Evolutionary conservation across 1,284 basidiomycete genomes (phyloP), one percentile per base, ranked within the genome.

Genomic region (Ganoderma lingzhi): DNA sequence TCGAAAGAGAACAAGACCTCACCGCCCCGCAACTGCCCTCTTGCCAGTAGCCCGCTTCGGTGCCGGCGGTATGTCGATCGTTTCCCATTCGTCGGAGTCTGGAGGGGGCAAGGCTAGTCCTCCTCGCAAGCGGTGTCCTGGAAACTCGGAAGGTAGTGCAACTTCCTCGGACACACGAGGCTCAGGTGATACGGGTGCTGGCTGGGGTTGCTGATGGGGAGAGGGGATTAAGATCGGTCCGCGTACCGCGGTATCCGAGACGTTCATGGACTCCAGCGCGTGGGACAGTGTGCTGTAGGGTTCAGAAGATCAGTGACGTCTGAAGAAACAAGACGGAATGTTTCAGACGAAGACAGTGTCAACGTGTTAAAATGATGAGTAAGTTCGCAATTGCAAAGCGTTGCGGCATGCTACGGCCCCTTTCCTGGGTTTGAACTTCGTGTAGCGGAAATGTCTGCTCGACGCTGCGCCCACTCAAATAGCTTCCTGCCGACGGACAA

Each of bases 1-100:
- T 53, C 23, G 23, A 53, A 8, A 28, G 23, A 6, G 3, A 28
- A 14, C 12, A 53, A 23, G 28, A n/a, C 41, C n/a, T 61, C 39
- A 61, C 30, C 59, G 59, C 6, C 59, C 41, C 10, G 59, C 37
- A 6, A 61, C 59, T 41, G 37, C 59, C 59, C 59, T 61, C 41
- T 39, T 61, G 14, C 59, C 41, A 28, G 59, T 44, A 2, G 51
- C 19, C 6, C 6, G 28, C 30, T 30, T 64, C 37, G 85, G 84
- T 19, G 83, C 83, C n/a, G 86, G 77, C 19, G 82, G 77, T 42
- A 86, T 65, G n/a, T 77, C 78, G 71, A 82, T 78, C 3, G 79
- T 71, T 69, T 86, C 79, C 86, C 87, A 88, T 61, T 85, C 83
- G 53, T 80, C 80, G 10, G 87, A 88, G 48, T 83, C 78, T 23